These are phyloP conservation scores for Clavispora asparagi DNA, from an alignment of 805 yeast species.

Conservation along the genomic window DNA sequence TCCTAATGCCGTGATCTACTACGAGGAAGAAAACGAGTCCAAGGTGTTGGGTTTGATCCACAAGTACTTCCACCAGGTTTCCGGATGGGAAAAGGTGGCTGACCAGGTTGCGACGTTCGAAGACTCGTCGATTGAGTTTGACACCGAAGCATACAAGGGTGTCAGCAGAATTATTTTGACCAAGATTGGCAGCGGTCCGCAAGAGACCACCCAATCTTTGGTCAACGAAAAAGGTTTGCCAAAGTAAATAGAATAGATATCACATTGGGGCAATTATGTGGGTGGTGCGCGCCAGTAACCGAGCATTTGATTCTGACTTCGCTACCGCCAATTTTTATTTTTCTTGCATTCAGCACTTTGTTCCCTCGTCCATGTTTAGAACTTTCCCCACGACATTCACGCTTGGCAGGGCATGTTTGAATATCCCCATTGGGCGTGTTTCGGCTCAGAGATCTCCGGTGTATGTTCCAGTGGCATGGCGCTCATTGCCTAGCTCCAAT, in stretches of 20 bases:
- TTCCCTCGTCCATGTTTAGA: background rate
- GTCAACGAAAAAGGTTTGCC: constrained; percentile 61
- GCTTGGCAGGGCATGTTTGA: background rate
- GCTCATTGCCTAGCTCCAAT: background rate
- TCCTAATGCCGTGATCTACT: constrained; percentile 96
- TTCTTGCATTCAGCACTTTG: background rate
- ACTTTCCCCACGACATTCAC: background rate
- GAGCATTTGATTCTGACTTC: too few species aligned
- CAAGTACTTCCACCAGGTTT: constrained; percentile 50
- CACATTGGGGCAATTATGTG: background rate
- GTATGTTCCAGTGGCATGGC: background rate
- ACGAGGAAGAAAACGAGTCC: constrained; percentile 69
- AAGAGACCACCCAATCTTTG: constrained; percentile 49
- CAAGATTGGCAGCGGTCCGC: constrained; percentile 84
- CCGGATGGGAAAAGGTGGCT: constrained; percentile 58
- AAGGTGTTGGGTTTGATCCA: constrained; percentile 67
- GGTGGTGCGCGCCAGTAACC: background rate
- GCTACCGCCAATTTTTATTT: background rate
- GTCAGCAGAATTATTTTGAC: constrained; percentile 84
- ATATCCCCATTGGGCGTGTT: background rate
- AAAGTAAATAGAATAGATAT: constrained; percentile 20
- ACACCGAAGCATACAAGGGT: constrained; percentile 55
- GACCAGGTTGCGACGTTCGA: constrained; percentile 12
- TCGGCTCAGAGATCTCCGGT: background rate
- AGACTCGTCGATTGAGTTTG: constrained; percentile 34